Evolutionary conservation across 1,284 basidiomycete species (phyloP).

Genomic region (Rhodofomes roseus): DNA sequence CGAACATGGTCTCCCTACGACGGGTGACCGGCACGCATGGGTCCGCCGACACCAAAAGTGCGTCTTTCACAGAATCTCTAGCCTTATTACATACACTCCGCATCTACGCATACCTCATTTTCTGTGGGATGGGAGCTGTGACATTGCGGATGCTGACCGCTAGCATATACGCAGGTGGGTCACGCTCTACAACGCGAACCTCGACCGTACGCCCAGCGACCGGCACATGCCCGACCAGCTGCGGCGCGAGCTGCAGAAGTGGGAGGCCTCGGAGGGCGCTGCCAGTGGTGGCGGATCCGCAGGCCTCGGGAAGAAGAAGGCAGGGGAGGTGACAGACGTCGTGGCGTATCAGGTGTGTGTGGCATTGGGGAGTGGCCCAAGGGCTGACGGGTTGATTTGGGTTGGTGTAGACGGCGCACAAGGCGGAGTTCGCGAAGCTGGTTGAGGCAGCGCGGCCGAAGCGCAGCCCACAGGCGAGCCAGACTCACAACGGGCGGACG

Average conservation of each 20-base stretch:
- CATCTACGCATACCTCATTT: no score
- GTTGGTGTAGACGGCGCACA: conserved; percentile 38
- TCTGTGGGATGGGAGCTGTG: no score
- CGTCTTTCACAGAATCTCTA: no score
- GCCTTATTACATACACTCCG: no score
- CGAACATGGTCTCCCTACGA: conserved; percentile 46
- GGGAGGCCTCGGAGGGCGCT: conserved; percentile 45
- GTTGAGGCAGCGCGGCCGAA: conserved; percentile 37
- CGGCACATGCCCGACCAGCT: conserved; percentile 49
- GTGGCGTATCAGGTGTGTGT: background rate
- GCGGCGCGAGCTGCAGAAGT: conserved; percentile 48
- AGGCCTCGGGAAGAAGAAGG: conserved; percentile 34
- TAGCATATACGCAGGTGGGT: conserved; percentile 48
- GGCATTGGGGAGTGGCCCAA: no score
- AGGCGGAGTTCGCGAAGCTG: conserved; percentile 40
- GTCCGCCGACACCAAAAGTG: conserved; percentile 61
- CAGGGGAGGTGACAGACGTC: background rate
- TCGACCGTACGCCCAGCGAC: conserved; percentile 48
- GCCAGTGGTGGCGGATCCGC: conserved; percentile 14
- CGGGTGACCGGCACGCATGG: conserved; percentile 49
- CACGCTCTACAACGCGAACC: conserved; percentile 64
- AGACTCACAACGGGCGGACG: background rate
- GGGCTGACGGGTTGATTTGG: background rate
- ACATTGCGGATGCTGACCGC: background rate
- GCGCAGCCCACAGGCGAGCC: background rate